Conservation (phyloP, 345 rosid species). For the Crucihimalaya himalaica region DNA sequence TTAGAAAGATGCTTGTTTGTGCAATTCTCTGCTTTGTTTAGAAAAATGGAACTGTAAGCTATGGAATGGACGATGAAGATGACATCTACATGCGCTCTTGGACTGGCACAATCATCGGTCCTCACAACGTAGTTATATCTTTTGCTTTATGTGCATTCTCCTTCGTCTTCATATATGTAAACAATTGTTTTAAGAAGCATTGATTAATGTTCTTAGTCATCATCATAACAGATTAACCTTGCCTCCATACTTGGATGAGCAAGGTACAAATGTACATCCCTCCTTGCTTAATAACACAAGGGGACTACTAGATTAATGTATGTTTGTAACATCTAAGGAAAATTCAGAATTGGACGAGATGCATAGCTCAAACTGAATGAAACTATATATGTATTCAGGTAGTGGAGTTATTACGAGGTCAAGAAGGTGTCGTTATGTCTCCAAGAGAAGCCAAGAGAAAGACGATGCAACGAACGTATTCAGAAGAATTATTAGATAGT, state of each 20-base stretch:
- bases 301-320: too few species aligned
- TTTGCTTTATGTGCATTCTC: constrained; percentile 9
- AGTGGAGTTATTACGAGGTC: constrained; percentile 65
- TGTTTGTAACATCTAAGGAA: too few species aligned
- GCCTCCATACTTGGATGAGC: constrained; percentile 51
- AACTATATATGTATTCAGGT: constrained; percentile 49
- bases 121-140: constrained; percentile 71
- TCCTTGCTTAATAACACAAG: background rate
- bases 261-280: constrained; percentile 51
- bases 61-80: constrained; percentile 99
- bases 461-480: constrained; percentile 61
- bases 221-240: too few species aligned
- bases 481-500: constrained; percentile 61
- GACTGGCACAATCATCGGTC: constrained; percentile 94
- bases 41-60: constrained; percentile 99
- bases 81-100: constrained; percentile 95
- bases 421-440: constrained; percentile 40
- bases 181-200: background rate
- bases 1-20: background rate
- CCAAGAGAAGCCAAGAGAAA: constrained; percentile 39
- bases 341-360: too few species aligned
- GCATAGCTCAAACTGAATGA: too few species aligned
- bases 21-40: too few species aligned
- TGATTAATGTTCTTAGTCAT: background rate
- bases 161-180: background rate